phyloP scores from a whole-genome alignment of 176 grass and related monocot species.

The Microstegium vimineum region DNA sequence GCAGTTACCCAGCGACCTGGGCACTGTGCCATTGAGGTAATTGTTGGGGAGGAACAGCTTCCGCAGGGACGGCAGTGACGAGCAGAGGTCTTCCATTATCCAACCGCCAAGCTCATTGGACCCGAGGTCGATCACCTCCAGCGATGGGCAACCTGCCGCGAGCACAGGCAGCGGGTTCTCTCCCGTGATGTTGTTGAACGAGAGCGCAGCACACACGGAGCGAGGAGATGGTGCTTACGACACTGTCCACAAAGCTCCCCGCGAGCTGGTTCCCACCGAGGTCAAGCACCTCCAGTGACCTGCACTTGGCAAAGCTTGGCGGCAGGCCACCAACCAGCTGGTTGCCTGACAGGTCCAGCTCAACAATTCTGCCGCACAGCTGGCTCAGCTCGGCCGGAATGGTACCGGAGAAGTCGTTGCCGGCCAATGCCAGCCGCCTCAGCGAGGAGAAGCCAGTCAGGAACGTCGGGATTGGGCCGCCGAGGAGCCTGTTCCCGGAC shows the following conservation, averaged over 20 bases:
- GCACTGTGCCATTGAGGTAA: constrained; percentile 56
- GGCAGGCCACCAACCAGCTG: constrained; percentile 54
- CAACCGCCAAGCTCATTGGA: constrained; percentile 63
- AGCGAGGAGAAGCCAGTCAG: constrained; percentile 41
- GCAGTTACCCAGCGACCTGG: constrained; percentile 52
- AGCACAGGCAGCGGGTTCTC: constrained; percentile 50
- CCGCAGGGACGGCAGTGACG: constrained; percentile 44
- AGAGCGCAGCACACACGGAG: constrained; percentile 55
- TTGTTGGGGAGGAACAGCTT: constrained; percentile 75
- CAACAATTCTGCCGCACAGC: constrained; percentile 53
- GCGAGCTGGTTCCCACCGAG: constrained; percentile 74
- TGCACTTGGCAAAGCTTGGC: constrained; percentile 57
- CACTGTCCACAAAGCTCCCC: constrained; percentile 55
- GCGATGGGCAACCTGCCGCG: constrained; percentile 44
- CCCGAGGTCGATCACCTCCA: constrained; percentile 69
- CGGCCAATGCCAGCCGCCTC: constrained; percentile 50
- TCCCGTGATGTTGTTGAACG: constrained; percentile 84
- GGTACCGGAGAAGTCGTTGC: constrained; percentile 44
- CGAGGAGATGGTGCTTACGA: constrained; percentile 63
- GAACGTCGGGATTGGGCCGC: constrained; percentile 51
- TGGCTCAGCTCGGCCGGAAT: constrained; percentile 61
- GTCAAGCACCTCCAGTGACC: constrained; percentile 52
- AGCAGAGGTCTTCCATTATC: constrained; percentile 58
- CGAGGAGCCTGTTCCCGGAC: constrained; percentile 61
- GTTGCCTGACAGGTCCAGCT: constrained; percentile 66